Conservation (phyloP, 1,284 basidiomycete genomes). For the Heterobasidion annosum region DNA sequence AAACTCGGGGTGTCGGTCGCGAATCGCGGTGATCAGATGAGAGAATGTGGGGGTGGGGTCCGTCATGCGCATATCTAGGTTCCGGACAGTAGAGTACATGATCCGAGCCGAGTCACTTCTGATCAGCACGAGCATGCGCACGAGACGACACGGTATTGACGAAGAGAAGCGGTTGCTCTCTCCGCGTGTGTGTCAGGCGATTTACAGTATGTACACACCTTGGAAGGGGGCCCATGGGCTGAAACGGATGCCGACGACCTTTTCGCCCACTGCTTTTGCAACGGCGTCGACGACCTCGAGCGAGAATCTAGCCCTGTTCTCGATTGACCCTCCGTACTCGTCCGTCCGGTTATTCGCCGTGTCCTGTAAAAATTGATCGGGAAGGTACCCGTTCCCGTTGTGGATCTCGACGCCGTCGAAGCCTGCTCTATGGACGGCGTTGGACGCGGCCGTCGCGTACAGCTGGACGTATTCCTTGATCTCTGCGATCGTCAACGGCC, state of each 20-base stretch:
- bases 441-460: slow-evolving; percentile 29
- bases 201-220: slow-evolving; percentile 13
- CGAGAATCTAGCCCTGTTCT: slow-evolving; percentile 33
- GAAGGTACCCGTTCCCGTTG: slow-evolving; percentile 17
- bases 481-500: slow-evolving; percentile 20
- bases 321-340: slow-evolving; percentile 18
- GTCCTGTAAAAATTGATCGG: slow-evolving; percentile 15
- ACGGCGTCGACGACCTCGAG: slow-evolving; percentile 35
- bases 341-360: slow-evolving; percentile 34
- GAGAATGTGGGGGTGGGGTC: slow-evolving; percentile 36
- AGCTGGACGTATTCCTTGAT: slow-evolving; percentile 31
- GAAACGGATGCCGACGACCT: slow-evolving; percentile 37
- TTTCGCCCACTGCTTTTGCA: slow-evolving; percentile 24
- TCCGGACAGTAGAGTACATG: not conserved
- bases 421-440: slow-evolving; percentile 20
- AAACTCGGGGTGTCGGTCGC: slow-evolving; percentile 29
- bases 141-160: too few species aligned
- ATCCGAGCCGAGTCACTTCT: not conserved
- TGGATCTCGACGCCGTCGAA: slow-evolving; percentile 25
- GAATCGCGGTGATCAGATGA: slow-evolving; percentile 27
- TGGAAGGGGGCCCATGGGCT: slow-evolving; percentile 40
- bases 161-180: not conserved
- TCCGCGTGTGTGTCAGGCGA: not conserved
- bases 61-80: slow-evolving; percentile 29
- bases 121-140: too few species aligned